Evolutionary conservation across 2,329 filamentous ascomycete species (phyloP), one percentile per base, ranked within the genome.

Genomic region (Ceratocystis huliohia): DNA sequence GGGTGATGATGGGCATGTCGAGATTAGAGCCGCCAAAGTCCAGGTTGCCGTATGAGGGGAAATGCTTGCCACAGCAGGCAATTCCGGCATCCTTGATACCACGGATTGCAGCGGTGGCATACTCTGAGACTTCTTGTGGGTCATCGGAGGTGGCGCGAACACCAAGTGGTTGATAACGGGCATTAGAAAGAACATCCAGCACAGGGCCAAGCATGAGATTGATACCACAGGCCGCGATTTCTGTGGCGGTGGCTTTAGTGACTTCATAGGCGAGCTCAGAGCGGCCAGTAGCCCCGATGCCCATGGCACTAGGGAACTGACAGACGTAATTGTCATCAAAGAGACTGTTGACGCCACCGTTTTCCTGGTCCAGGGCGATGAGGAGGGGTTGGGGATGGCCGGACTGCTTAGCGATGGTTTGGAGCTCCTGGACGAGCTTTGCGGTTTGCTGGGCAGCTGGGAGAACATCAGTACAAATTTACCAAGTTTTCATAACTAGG

Each of bases 231-330:
- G 94, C 91, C 61, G 89, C 87, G 33, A 97, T 84, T 75, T 97
- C 94, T 71, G 93, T 89, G 2, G 91, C 94, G 0, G 93, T 97
- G 17, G 94, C 92, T 75, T 93, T 92, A 66, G 91, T 93, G 66
- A 97, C 86, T 71, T 93, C 88, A 73, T 93, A 96, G 5, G 93
- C 90, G 65, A 97, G 79, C 10, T 94, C 85, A 45, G 86, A 87
- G 10, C 88, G 92, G 28, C 92, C 91, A 3, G 92, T 91, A 25
- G 94, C 94, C n/a, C 93, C 91, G 68, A 96, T 82, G 13, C 92
- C 93, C 93, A 99, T 97, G 69, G 93, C 89, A 73, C 92, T 96
- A 7, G 94, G 94, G 71, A 96, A 99, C 74, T 97, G 94, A 70
- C 91, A 91, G 71, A 97, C 93, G 74, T 92, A 94, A 72, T 94